Base-by-base conservation (phyloP, 1,284 basidiomycete species). In the Puccinia coronata region DNA sequence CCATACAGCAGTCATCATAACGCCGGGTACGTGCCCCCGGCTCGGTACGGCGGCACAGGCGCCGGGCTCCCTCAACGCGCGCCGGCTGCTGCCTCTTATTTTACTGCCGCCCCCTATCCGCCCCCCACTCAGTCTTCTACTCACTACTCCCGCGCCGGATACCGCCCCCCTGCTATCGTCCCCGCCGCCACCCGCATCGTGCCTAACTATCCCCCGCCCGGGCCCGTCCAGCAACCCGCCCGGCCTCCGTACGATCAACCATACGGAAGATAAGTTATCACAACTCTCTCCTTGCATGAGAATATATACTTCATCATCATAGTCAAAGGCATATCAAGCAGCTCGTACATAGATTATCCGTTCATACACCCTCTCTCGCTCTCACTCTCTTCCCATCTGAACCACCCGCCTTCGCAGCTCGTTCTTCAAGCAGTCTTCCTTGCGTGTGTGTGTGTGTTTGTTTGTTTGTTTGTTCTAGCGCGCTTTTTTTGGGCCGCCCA, bases 11-110 rank as follows among this genome's bases (percentile, higher is more conserved):
- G 25, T 31, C 51, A 51, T 18, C 18, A 57, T 25, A 41, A 39
- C 47, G 49, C 55, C 28, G 47, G 36, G n/a, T 59, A 80, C 41
- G 47, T 25, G 6, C 39, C 51, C 1, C 28, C 39, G 55, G 39
- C 41, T 8, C 51, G 76, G 43, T 80, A 80, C 59, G 77, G 77
- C 14, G 77, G 77, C 1, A 80, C 77, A 43, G 77, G 77, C 25
- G 69, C 72, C 8, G 76, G 76, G 51, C 63, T 70, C 18, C 47
- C 61, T 51, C 51, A 28, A 51, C 74, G 61, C n/a, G 28, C 74
- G 1, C 25, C n/a, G n/a, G n/a, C n/a, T n/a, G n/a, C n/a, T n/a
- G n/a, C n/a, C n/a, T n/a, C n/a, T n/a, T n/a, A n/a, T n/a, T n/a
- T n/a, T n/a, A n/a, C 43, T n/a, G n/a, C 65, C 23, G 51, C 65